Conservation (phyloP, 2,329 filamentous ascomycete species). For the Pseudogymnoascus sp. region DNA sequence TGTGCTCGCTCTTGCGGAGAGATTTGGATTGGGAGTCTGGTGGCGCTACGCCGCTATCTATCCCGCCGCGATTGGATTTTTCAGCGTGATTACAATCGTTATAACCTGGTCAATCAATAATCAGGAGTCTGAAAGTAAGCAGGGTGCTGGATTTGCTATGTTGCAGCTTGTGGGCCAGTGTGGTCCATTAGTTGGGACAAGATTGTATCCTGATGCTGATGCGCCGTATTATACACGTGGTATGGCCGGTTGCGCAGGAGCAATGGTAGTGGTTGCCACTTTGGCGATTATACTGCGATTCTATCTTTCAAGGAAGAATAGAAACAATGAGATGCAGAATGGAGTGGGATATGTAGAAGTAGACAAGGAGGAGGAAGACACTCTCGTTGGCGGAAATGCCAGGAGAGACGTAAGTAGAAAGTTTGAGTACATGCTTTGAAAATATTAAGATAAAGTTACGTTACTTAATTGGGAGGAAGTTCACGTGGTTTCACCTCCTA, state of each 20-base stretch:
- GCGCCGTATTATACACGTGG: slow-evolving; percentile 42
- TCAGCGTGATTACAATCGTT: slow-evolving; percentile 74
- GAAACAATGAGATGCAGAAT: background rate
- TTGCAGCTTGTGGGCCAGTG: slow-evolving; percentile 62
- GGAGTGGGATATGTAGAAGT: background rate
- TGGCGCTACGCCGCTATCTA: slow-evolving; percentile 69
- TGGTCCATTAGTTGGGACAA: slow-evolving; percentile 40
- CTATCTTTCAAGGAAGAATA: slow-evolving; percentile 24
- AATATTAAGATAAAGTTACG: background rate
- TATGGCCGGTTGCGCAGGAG: slow-evolving; percentile 42
- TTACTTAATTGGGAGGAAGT: background rate
- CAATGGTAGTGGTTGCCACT: slow-evolving; percentile 40
- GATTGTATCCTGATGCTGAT: slow-evolving; percentile 45
- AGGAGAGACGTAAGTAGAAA: background rate
- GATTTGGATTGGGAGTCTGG: slow-evolving; percentile 36
- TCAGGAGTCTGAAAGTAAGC: slow-evolving; percentile 59
- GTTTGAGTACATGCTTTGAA: slow-evolving; percentile 4
- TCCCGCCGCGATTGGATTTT: slow-evolving; percentile 73
- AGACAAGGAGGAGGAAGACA: background rate
- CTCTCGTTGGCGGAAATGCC: background rate
- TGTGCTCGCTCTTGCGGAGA: slow-evolving; percentile 52
- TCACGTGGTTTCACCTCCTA: background rate
- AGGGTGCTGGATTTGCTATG: slow-evolving; percentile 70
- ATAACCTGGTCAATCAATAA: slow-evolving; percentile 90
- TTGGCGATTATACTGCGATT: slow-evolving; percentile 37